Percentiles rank a stretch among this genome's conserved stretches.
Evolutionary conservation across 1,284 basidiomycete species (phyloP).

Genomic region (Naganishia albida): DNA sequence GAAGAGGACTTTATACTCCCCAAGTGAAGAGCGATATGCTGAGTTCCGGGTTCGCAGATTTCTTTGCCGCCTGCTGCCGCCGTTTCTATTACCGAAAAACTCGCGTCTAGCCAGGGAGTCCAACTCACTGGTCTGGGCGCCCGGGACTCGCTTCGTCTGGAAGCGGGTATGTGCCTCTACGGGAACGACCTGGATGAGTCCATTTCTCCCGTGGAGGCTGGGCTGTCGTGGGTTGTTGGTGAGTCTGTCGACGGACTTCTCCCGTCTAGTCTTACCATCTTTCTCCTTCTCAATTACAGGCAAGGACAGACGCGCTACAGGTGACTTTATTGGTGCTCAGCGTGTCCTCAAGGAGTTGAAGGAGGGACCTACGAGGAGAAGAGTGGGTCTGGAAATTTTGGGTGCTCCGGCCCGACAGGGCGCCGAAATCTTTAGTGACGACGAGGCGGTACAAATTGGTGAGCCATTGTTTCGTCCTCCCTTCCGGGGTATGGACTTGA

Average conservation of each 20-base stretch:
- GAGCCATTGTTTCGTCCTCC: conserved; percentile 34
- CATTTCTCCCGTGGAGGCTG: conserved; percentile 85
- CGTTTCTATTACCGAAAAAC: conserved; percentile 67
- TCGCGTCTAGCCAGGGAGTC: conserved; percentile 66
- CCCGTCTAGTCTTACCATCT: background rate
- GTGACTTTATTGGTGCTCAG: conserved; percentile 78
- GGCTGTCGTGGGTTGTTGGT: conserved; percentile 90
- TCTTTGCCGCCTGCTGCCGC: conserved; percentile 82
- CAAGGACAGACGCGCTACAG: conserved; percentile 72
- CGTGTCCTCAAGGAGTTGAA: conserved; percentile 77
- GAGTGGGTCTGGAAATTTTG: conserved; percentile 79
- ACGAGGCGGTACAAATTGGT: conserved; percentile 64
- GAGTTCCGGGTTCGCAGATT: conserved; percentile 60
- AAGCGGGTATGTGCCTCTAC: conserved; percentile 98
- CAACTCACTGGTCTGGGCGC: conserved; percentile 89
- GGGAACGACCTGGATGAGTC: conserved; percentile 89
- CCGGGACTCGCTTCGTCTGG: conserved; percentile 86
- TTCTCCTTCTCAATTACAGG: conserved; percentile 54
- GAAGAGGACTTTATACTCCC: conserved; percentile 3
- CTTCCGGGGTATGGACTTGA: conserved; percentile 2
- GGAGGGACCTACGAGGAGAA: conserved; percentile 72
- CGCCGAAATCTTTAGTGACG: conserved; percentile 68
- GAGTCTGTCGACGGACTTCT: conserved; percentile 38
- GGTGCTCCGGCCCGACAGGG: conserved; percentile 90
- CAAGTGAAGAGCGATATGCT: conserved; percentile 8